Base-by-base conservation (phyloP, 228 moss, liverwort and hornwort genomes). In the Sphagnum fallax region DNA sequence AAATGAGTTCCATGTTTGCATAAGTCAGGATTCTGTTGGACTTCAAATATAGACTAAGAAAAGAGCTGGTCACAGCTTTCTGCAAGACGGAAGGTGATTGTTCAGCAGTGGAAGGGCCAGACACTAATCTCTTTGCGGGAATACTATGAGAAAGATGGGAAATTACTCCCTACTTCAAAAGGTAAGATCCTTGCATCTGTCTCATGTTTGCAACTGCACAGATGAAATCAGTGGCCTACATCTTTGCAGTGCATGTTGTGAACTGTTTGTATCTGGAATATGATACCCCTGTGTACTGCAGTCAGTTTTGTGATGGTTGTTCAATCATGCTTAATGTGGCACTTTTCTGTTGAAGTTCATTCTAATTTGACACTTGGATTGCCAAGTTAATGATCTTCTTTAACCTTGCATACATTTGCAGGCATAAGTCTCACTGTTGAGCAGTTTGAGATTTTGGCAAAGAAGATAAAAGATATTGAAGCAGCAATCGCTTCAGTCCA, bases 91-190 rank as follows among this genome's bases (percentile, higher is more conserved):
- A 81, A 75, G 76, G 85, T 91, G 61, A 74, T 80, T 4, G 76
- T 91, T 16, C 81, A 77, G 67, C 70, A 85, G 6, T 93, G 50
- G 53, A 81, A 71, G 52, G 89, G 91, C 4, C 83, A 78, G 61
- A 64, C 74, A 51, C 82, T 94, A 10, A 61, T 94, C 47, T 84
- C 89, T 49, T 57, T 94, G 11, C 79, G 91, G 51, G 94, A 89
- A 55, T 94, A 84, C 66, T 91, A 89, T 69, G 94, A 94, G 84
- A 93, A 89, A 75, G 85, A 89, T 50, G 93, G 93, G 67, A 85
- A 89, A 70, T 68, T 67, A 49, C 65, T 89, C 49, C 93, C 93
- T 10, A 5, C 76, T 61, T 49, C 67, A n/a, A 91, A 85, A 91
- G 93, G 93, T 80, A 51, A 14, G 48, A 5, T 1, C 60, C 48